These are phyloP conservation scores for Jasminum sambac DNA, from an alignment of 257 asterid genomes.

Conservation along the genomic window DNA sequence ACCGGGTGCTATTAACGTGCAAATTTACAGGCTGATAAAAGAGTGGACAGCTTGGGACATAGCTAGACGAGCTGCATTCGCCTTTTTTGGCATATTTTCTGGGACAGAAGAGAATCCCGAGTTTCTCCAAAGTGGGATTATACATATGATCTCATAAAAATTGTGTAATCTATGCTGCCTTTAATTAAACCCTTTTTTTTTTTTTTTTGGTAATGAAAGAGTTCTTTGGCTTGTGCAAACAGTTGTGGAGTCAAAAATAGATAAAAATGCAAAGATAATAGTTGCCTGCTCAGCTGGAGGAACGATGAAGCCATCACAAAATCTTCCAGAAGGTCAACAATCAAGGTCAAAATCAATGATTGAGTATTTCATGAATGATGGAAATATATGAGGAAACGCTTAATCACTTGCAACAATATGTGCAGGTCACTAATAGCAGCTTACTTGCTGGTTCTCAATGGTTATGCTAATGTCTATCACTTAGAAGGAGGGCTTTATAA, in stretches of 20 bases:
- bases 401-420: background rate
- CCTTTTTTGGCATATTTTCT: conserved; percentile 84
- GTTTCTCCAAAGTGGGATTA: conserved; percentile 54
- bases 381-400: background rate
- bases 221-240: conserved; percentile 28
- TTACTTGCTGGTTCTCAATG: conserved; percentile 85
- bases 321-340: conserved; percentile 89
- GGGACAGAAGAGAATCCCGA: conserved; percentile 99
- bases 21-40: conserved; percentile 91
- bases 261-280: conserved; percentile 73
- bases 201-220: conserved; percentile 7
- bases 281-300: conserved; percentile 95
- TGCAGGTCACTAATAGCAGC: conserved; percentile 98
- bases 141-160: background rate
- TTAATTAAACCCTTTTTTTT: background rate
- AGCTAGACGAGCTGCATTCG: conserved; percentile 91
- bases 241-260: conserved; percentile 80
- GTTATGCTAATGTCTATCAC: conserved; percentile 73
- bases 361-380: background rate
- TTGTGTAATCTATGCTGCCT: background rate
- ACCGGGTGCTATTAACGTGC: conserved; percentile 87
- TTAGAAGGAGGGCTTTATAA: conserved; percentile 82
- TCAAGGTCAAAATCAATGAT: too few species aligned
- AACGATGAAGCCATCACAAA: conserved; percentile 76
- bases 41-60: conserved; percentile 99